These are phyloP conservation scores for Populus alba DNA, from an alignment of 345 rosid genomes.

Conservation along the genomic window DNA sequence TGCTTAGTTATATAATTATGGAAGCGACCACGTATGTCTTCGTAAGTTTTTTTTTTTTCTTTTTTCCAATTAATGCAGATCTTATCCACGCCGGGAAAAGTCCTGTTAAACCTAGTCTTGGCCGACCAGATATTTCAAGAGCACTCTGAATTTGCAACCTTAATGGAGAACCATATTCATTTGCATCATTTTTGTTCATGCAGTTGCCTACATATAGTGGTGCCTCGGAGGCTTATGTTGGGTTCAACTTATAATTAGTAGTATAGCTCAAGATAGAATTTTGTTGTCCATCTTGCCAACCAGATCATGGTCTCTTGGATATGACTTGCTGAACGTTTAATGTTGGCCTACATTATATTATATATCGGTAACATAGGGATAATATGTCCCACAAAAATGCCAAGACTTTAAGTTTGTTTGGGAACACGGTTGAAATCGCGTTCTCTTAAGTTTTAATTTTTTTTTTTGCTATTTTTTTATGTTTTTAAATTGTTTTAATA, in stretches of 20 bases:
- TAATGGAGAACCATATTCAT: conserved; percentile 23
- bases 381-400: not conserved
- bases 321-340: not conserved
- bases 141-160: conserved; percentile 3
- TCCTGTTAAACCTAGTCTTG: not conserved
- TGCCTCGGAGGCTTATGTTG: conserved; percentile 21
- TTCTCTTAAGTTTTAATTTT: too few species aligned
- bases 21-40: not conserved
- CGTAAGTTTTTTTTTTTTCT: not conserved
- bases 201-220: conserved; percentile 5
- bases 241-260: conserved; percentile 19
- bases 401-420: not conserved
- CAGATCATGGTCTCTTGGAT: conserved; percentile 21
- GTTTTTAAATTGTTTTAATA: too few species aligned
- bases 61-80: not conserved
- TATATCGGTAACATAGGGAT: not conserved
- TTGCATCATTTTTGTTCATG: conserved; percentile 3
- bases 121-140: conserved; percentile 32
- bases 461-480: too few species aligned
- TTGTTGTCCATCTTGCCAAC: conserved; percentile 39
- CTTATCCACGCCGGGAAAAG: not conserved
- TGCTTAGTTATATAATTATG: not conserved
- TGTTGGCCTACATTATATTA: not conserved
- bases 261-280: conserved; percentile 12
- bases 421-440: too few species aligned